Base-by-base conservation (phyloP, 768 basidiomycete species). In the Chalciporus sphaerocephalus region DNA sequence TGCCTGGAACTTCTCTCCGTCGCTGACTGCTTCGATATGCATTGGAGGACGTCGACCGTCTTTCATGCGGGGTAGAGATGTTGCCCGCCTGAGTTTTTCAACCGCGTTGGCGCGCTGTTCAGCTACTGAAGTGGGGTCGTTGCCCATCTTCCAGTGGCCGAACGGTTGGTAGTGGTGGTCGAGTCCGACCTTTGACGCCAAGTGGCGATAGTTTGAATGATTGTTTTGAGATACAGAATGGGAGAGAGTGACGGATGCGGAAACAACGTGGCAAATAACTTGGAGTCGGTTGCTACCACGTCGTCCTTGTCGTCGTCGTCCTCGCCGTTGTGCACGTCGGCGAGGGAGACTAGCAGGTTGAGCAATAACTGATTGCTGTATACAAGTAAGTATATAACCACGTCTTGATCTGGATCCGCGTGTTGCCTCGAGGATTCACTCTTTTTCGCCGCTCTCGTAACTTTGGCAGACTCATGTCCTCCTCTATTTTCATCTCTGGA, bases 61-160 rank as follows among this genome's bases (percentile, higher is more conserved):
- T 64, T 92, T 92, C 83, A 89, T 89, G 50, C 92, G 77, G 28
- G 92, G 93, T 22, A 95, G 68, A 13, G 92, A 94, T 44, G 92
- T 89, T 34, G 93, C 92, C 56, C 93, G 83, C 69, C 87, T 92
- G 53, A 96, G 80, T 69, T 85, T 92, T 36, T 90, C 90, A 38
- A 95, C 85, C 10, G 92, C 88, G 44, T 81, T 79, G 60, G 90
- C 88, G 49, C 93, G 83, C 66, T 92, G 86, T 64, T 93, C 87
- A 21, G 79, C 79, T 67, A 76, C 71, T 10, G 72, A 67, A 36
- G 73, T 54, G 43, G 58, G 61, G 53, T 76, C 64, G 56, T 50
- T 64, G 49, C 66, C 64, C 66, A 68, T 66, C 40, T 40, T 42
- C 46, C 18, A 33, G 38, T 47, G 48, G 45, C 48, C 44, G 32